Evolutionary conservation across 2,329 filamentous ascomycete species (phyloP).

Genomic region (Stromatinia cepivora): DNA sequence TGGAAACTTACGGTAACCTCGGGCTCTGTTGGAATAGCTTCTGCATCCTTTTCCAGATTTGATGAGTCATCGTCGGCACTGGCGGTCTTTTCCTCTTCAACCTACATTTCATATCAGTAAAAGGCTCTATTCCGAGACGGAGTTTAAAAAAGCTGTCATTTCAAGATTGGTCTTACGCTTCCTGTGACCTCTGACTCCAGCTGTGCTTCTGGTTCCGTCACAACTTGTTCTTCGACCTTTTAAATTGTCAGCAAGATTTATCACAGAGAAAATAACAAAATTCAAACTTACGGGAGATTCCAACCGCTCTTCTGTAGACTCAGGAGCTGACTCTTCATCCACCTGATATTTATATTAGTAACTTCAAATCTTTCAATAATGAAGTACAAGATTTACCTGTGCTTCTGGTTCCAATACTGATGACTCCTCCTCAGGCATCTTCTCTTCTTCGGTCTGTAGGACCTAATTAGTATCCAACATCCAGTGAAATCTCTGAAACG

Average conservation of each 20-base stretch:
- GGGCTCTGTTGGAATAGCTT: background rate
- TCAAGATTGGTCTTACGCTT: background rate
- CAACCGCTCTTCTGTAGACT: background rate
- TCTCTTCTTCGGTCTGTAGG: background rate
- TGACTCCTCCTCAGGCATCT: background rate
- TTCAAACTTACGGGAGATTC: background rate
- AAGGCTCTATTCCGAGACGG: background rate
- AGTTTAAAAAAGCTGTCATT: too few relatives aligned
- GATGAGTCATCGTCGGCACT: background rate
- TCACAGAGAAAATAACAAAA: too few relatives aligned
- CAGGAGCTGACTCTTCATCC: background rate
- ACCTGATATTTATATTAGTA: background rate
- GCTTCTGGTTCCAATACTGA: background rate
- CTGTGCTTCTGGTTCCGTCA: background rate
- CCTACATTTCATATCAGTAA: background rate
- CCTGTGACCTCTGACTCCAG: background rate
- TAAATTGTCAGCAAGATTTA: background rate
- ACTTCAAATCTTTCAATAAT: background rate
- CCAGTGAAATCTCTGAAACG: background rate
- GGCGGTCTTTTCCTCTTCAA: background rate
- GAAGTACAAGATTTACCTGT: background rate
- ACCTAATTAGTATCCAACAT: background rate
- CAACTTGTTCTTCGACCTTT: background rate
- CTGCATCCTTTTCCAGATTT: background rate
- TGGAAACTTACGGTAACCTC: background rate